Percentiles rank a stretch among this genome's conserved stretches.
Conservation (phyloP, 1,284 basidiomycete genomes). For the Naganishia sp. region DNA sequence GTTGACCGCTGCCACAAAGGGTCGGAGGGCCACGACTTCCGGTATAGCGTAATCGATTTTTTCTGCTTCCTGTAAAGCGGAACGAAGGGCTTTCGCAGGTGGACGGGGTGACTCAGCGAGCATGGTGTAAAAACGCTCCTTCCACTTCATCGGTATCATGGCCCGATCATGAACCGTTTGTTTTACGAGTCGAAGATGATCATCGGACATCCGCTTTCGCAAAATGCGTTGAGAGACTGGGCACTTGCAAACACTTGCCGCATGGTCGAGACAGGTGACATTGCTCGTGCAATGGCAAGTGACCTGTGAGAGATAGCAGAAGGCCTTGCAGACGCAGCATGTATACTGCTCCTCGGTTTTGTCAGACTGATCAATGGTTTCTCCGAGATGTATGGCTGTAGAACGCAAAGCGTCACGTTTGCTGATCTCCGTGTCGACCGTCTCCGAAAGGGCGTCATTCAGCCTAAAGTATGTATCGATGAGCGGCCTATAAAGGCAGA, state of each 20-base stretch:
- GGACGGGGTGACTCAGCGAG: slow-evolving; percentile 71
- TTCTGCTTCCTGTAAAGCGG: slow-evolving; percentile 81
- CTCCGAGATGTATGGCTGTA: slow-evolving; percentile 60
- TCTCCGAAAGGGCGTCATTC: slow-evolving; percentile 76
- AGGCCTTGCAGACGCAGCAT: slow-evolving; percentile 88
- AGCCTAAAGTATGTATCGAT: slow-evolving; percentile 61
- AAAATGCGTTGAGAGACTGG: slow-evolving; percentile 64
- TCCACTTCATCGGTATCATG: slow-evolving; percentile 72
- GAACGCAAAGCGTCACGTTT: slow-evolving; percentile 63
- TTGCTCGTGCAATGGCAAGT: slow-evolving; percentile 72
- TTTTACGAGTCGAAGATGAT: slow-evolving; percentile 70
- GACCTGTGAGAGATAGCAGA: slow-evolving; percentile 93
- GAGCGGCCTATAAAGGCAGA: too few species aligned
- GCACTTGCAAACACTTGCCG: slow-evolving; percentile 72
- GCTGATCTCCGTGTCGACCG: slow-evolving; percentile 79
- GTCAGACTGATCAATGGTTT: slow-evolving; percentile 76
- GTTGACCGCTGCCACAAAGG: slow-evolving; percentile 75
- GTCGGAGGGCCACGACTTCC: slow-evolving; percentile 70
- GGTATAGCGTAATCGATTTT: slow-evolving; percentile 72
- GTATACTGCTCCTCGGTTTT: slow-evolving; percentile 90
- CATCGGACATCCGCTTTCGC: slow-evolving; percentile 78
- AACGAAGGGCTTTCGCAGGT: slow-evolving; percentile 70
- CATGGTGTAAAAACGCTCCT: slow-evolving; percentile 66
- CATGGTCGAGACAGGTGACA: slow-evolving; percentile 85
- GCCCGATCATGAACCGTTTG: slow-evolving; percentile 70